These are phyloP conservation scores for Boechera stricta DNA, from an alignment of 345 rosid genomes.

Conservation along the genomic window DNA sequence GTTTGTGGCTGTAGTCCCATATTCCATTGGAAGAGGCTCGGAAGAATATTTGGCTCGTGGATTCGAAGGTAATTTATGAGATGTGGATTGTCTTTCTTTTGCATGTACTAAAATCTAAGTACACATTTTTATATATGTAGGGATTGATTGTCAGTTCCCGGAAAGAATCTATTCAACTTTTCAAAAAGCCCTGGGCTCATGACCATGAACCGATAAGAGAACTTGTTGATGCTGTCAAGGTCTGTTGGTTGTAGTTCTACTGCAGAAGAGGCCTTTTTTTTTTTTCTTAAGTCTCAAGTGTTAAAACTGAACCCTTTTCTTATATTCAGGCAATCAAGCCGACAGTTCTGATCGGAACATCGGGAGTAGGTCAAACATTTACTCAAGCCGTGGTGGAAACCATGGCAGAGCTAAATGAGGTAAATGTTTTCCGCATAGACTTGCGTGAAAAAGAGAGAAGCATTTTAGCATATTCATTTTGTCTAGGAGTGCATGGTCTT, in stretches of 20 bases:
- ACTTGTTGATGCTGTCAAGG: conserved; percentile 80
- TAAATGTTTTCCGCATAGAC: conserved; percentile 33
- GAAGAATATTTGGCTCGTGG: conserved; percentile 88
- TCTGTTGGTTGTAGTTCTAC: conserved; percentile 45
- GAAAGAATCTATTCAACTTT: conserved; percentile 81
- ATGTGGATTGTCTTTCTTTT: conserved; percentile 7
- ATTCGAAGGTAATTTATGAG: conserved; percentile 74
- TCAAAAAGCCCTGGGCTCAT: conserved; percentile 98
- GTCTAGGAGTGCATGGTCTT: conserved; percentile 14
- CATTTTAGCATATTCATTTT: conserved; percentile 21
- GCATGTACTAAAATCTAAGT: conserved; percentile 17
- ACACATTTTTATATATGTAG: conserved; percentile 47
- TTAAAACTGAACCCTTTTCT: conserved; percentile 21
- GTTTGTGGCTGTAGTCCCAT: conserved; percentile 58
- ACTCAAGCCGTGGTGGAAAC: conserved; percentile 87
- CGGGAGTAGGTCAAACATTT: conserved; percentile 90
- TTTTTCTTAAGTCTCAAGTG: not conserved
- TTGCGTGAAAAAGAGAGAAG: conserved; percentile 14
- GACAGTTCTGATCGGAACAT: conserved; percentile 90
- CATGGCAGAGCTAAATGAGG: conserved; percentile 86
- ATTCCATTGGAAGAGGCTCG: conserved; percentile 81
- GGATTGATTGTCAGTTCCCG: conserved; percentile 92
- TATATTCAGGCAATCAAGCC: conserved; percentile 79
- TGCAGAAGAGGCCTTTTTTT: conserved; percentile 16
- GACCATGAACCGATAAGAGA: conserved; percentile 73